Evolutionary conservation across 2,329 filamentous ascomycete genomes (phyloP), one percentile per base, ranked within the genome.

Genomic region (Fusarium dimerum): DNA sequence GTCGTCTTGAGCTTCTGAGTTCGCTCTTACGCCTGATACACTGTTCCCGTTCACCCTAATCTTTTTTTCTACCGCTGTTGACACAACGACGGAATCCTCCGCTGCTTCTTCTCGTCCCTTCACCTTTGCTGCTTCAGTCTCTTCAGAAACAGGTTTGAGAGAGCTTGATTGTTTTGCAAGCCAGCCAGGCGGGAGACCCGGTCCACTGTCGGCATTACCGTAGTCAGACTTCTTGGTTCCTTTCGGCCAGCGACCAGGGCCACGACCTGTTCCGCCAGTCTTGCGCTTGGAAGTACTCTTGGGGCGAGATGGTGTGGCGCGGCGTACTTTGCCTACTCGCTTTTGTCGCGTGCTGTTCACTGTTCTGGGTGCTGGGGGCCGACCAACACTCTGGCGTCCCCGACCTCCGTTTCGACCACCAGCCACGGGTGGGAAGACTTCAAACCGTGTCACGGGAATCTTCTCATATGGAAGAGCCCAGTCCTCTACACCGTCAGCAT

Each of bases 391-490:
- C 17, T 71, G 66, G 17, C 80, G 75, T 11, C 74, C 66, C 15
- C 80, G 74, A 42, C 78, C 78, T 15, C 71, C 66, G 7, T 81
- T 76, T 18, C 82, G 77, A 47, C 75, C 72, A 2, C 72, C 72
- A 11, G 73, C 74, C 9, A 88, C 73, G 0, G 87, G 83, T 9
- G 90, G 90, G 64, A 89, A 93, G 40, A 94, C 84, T 62, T 92
- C 87, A 68, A 91, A 95, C 34, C 90, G 83, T 2, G 78, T 84
- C 0, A 85, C 76, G 3, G 89, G 88, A 26, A 94, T 88, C 44
- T 75, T 71, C 13, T 73, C 73, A 63, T 85, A 85, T 2, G 75
- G 66, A 4, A 68, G 61, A 11, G 68, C 65, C 82, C 82, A 85
- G 40, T 71, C 65, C 8, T 70, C 66, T 8, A 45, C 40, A 3